These are phyloP conservation scores for Stenocarpella maydis DNA, from an alignment of 2,329 filamentous ascomycete genomes.

Conservation along the genomic window DNA sequence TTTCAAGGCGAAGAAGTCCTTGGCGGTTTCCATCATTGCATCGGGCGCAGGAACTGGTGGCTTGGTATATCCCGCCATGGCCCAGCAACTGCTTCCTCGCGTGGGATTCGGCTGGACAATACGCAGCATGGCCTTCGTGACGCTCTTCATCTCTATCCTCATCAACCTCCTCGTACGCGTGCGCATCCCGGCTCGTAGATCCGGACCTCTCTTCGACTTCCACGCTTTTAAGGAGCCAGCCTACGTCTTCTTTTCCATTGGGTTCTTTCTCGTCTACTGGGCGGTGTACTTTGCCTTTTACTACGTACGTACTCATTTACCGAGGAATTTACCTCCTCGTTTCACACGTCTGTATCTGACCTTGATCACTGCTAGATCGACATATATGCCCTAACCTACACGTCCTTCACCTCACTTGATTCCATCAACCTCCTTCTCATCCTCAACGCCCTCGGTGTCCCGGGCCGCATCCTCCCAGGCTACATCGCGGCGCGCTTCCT, in stretches of 20 bases:
- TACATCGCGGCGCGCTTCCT: constrained; percentile 52
- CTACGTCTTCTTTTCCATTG: constrained; percentile 53
- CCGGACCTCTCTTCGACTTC: constrained; percentile 59
- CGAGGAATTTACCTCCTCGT: background rate
- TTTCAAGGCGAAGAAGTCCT: constrained; percentile 64
- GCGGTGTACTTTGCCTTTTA: constrained; percentile 63
- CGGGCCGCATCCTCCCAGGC: constrained; percentile 57
- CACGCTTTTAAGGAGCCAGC: constrained; percentile 58
- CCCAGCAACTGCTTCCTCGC: constrained; percentile 53
- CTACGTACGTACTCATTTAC: constrained; percentile 46
- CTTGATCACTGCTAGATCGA: constrained; percentile 26
- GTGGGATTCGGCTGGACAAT: constrained; percentile 72
- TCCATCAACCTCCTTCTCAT: constrained; percentile 57
- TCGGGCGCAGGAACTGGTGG: constrained; percentile 70
- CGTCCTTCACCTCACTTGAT: constrained; percentile 46
- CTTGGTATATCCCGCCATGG: constrained; percentile 67
- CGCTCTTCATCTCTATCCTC: constrained; percentile 54
- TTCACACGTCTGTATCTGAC: background rate
- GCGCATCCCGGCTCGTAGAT: constrained; percentile 52
- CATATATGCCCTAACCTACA: constrained; percentile 48
- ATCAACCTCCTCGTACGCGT: constrained; percentile 55
- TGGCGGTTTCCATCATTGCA: constrained; percentile 67
- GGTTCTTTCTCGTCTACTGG: constrained; percentile 54
- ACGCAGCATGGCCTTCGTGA: constrained; percentile 67
- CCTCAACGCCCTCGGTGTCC: constrained; percentile 58